phyloP scores from a whole-genome alignment of 805 yeast species.

The Saturnispora hagleri region DNA sequence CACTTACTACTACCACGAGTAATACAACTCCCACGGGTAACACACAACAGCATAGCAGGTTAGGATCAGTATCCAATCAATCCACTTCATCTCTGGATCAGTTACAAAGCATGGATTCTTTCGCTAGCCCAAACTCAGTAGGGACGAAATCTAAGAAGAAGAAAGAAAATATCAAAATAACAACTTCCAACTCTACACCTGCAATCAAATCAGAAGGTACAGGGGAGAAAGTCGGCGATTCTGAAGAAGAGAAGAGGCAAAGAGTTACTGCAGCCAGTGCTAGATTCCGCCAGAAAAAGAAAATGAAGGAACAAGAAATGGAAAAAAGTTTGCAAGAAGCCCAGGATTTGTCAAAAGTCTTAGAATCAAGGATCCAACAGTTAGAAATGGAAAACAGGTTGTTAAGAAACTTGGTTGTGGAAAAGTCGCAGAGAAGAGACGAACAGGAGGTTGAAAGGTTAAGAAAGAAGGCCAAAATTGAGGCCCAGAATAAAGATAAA shows the following conservation, averaged over 20 bases:
- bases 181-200: not conserved
- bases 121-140: not conserved
- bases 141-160: not conserved
- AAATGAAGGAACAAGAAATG: conserved; percentile 85
- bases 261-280: conserved; percentile 94
- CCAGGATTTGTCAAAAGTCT: conserved; percentile 51
- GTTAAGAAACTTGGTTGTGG: conserved; percentile 73
- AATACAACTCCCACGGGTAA: conserved; percentile 11
- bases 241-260: conserved; percentile 63
- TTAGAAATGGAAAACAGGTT: conserved; percentile 90
- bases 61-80: not conserved
- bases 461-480: conserved; percentile 34
- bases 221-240: conserved; percentile 1
- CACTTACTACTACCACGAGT: not conserved
- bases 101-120: not conserved
- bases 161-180: not conserved
- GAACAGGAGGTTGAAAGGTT: conserved; percentile 44
- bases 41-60: not conserved
- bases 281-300: conserved; percentile 85
- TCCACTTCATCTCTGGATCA: not conserved
- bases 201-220: not conserved
- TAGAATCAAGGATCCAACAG: conserved; percentile 71
- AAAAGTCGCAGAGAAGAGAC: conserved; percentile 56
- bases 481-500: not conserved
- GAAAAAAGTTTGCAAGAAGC: conserved; percentile 68